Conservation (phyloP, 495 filamentous ascomycete species). For the Gamarada debralockiae region DNA sequence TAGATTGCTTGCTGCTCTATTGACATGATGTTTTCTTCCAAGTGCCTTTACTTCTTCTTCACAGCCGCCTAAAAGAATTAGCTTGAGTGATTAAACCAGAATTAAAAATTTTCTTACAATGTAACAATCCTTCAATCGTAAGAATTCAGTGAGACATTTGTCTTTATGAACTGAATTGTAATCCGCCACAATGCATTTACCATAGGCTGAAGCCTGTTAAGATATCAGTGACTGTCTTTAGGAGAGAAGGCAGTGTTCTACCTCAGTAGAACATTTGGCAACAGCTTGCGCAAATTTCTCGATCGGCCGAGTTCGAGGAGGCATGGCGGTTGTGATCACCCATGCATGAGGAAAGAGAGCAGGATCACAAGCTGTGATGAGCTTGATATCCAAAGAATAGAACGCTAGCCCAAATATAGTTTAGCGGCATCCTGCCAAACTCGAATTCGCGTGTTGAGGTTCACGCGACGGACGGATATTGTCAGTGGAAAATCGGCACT, state of each 20-base stretch:
- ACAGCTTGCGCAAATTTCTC: constrained; percentile 83
- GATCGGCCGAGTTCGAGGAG: constrained; percentile 61
- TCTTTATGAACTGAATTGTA: constrained; percentile 90
- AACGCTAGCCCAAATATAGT: too few species aligned
- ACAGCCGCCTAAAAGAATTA: constrained; percentile 34
- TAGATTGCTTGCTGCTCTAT: neutral
- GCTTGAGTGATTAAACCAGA: neutral
- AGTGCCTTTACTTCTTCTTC: constrained; percentile 34
- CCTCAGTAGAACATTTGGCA: constrained; percentile 80
- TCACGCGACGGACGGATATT: too few species aligned
- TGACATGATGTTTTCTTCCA: neutral
- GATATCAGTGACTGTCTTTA: constrained; percentile 1
- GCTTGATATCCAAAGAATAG: too few species aligned
- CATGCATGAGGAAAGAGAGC: too few species aligned
- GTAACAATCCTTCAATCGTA: constrained; percentile 84
- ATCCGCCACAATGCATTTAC: constrained; percentile 87
- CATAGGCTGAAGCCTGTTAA: constrained; percentile 74
- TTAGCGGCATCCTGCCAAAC: too few species aligned
- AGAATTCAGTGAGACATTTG: constrained; percentile 83
- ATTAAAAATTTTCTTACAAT: constrained; percentile 51
- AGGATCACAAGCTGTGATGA: too few species aligned
- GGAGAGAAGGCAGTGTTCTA: constrained; percentile 32
- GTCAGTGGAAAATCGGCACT: too few species aligned
- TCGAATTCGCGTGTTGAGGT: too few species aligned
- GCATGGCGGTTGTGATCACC: constrained; percentile 27